phyloP scores from a whole-genome alignment of 2,329 filamentous ascomycete genomes.

The Clonostachys solani region DNA sequence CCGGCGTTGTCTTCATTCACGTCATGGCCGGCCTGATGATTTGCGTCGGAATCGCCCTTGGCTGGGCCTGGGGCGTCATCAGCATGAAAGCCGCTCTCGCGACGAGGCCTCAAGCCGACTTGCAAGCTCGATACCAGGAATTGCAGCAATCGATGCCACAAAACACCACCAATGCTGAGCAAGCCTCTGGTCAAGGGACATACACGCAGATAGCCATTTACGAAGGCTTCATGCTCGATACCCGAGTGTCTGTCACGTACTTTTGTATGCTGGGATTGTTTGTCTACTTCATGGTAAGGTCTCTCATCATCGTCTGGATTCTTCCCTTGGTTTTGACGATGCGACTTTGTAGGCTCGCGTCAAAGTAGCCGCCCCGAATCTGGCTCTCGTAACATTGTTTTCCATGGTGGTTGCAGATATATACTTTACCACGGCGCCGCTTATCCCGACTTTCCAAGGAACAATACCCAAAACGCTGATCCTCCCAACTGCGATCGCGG shows the following conservation, averaged over 20 bases:
- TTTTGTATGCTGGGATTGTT: conserved; percentile 33
- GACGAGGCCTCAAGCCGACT: conserved; percentile 29
- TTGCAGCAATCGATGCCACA: conserved; percentile 16
- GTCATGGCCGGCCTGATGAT: conserved; percentile 34
- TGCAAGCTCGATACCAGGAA: conserved; percentile 20
- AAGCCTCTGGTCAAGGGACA: conserved; percentile 15
- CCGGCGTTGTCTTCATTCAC: conserved; percentile 38
- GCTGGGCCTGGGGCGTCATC: conserved; percentile 44
- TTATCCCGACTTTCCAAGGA: no score
- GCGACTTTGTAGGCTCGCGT: no score
- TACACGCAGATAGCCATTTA: conserved; percentile 24
- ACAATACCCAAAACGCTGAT: no score
- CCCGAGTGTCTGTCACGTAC: conserved; percentile 31
- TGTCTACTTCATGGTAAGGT: conserved; percentile 24
- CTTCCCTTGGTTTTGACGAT: no score
- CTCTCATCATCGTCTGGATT: no score
- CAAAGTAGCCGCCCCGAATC: no score
- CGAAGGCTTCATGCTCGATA: conserved; percentile 41
- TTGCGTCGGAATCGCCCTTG: conserved; percentile 38
- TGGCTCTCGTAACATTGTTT: no score
- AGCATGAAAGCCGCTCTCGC: conserved; percentile 42
- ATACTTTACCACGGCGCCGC: no score
- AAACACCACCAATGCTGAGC: conserved; percentile 8
- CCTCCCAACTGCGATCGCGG: conserved; percentile 34
- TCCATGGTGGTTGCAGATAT: no score